These are phyloP conservation scores for Paulownia fortunei DNA, from an alignment of 257 asterid genomes.

Conservation along the genomic window DNA sequence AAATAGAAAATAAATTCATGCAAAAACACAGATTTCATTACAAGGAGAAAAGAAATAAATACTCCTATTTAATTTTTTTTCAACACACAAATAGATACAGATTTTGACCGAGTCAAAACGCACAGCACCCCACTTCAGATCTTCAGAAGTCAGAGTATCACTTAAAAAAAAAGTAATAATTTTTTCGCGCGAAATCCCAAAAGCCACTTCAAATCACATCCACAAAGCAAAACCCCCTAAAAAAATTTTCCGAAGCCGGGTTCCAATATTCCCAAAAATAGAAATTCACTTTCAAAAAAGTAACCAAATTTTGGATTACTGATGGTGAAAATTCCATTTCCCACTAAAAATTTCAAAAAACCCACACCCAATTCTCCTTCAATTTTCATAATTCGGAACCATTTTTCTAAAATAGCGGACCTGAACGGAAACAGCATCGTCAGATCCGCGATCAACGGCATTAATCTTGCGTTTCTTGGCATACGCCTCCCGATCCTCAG, in stretches of 20 bases:
- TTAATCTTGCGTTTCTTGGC: slow-evolving; percentile 58
- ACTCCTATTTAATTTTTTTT: slow-evolving; percentile 8
- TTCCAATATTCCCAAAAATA: slow-evolving; percentile 48
- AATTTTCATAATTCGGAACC: slow-evolving; percentile 13
- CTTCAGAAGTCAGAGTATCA: slow-evolving; percentile 56
- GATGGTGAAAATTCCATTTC: background rate
- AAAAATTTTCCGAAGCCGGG: slow-evolving; percentile 23
- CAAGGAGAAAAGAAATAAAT: slow-evolving; percentile 21
- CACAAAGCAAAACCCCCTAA: slow-evolving; percentile 30
- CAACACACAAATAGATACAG: slow-evolving; percentile 22
- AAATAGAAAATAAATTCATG: slow-evolving; percentile 27
- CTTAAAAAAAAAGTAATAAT: slow-evolving; percentile 26
- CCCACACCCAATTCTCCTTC: slow-evolving; percentile 14
- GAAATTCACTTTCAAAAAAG: slow-evolving; percentile 34
- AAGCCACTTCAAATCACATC: slow-evolving; percentile 40
- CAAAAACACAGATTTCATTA: slow-evolving; percentile 17
- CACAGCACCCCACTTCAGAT: slow-evolving; percentile 51
- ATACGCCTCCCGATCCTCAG: slow-evolving; percentile 48
- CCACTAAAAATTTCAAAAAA: background rate
- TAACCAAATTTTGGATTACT: background rate
- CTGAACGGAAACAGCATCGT: slow-evolving; percentile 50
- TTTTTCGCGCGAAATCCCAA: slow-evolving; percentile 69
- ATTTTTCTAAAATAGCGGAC: slow-evolving; percentile 26
- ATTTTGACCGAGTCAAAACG: slow-evolving; percentile 67
- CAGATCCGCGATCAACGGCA: slow-evolving; percentile 70